A percentile compares a stretch with the other conserved stretches of the same genome.
Evolutionary conservation across 2,329 filamentous ascomycete genomes (phyloP).

Genomic region (Fusarium musae): DNA sequence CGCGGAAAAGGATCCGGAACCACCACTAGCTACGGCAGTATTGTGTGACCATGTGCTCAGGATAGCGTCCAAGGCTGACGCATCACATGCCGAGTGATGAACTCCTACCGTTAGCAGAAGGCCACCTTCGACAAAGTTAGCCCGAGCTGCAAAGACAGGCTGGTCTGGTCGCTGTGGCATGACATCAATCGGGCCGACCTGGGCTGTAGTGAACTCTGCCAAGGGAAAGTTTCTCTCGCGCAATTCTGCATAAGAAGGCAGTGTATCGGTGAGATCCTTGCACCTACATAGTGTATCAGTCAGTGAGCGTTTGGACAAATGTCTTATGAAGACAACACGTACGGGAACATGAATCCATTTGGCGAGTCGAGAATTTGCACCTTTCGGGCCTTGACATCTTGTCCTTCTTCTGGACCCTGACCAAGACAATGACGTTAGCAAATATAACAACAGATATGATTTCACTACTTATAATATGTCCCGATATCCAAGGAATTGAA

Average conservation of each 20-base stretch:
- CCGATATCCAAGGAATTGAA: neutral
- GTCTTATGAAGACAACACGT: neutral
- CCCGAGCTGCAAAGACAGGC: neutral
- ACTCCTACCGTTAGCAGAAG: neutral
- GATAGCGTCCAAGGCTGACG: neutral
- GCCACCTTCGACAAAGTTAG: neutral
- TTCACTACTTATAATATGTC: neutral
- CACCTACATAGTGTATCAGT: neutral
- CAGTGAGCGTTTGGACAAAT: neutral
- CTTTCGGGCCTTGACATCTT: neutral
- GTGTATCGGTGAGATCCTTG: neutral
- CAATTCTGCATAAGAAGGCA: neutral
- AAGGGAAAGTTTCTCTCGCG: neutral
- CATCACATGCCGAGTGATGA: neutral
- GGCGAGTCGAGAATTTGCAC: neutral
- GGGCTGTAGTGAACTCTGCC: neutral
- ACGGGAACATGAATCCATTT: neutral
- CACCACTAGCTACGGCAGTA: neutral
- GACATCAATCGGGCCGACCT: neutral
- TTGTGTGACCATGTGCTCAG: neutral
- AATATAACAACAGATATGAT: accelerated
- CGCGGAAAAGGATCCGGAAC: neutral
- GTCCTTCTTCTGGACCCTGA: neutral
- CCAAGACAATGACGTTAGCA: neutral
- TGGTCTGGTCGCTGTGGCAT: neutral